Base-by-base conservation (phyloP, 208 protist species). In the Trypanosoma scelopori region DNA sequence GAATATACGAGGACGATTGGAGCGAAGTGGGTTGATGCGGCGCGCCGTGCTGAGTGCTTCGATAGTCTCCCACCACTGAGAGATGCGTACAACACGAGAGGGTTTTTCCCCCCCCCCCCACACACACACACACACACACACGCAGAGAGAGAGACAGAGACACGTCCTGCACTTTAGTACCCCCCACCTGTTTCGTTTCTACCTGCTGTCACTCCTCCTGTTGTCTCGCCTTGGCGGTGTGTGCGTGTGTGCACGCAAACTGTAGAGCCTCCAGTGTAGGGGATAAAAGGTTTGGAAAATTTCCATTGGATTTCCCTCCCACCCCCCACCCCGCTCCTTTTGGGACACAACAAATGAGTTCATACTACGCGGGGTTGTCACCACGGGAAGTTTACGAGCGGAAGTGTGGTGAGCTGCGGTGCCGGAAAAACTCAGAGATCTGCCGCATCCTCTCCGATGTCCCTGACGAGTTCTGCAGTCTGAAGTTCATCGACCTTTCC, bases 311-410 rank as follows among this genome's bases (percentile, higher is more conserved):
- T n/a, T n/a, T n/a, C n/a, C n/a, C n/a, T n/a, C n/a, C n/a, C n/a
- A n/a, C n/a, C n/a, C n/a, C n/a, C n/a, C n/a, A n/a, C n/a, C n/a
- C n/a, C n/a, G n/a, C n/a, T n/a, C n/a, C n/a, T n/a, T n/a, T n/a
- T n/a, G n/a, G n/a, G n/a, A n/a, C n/a, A n/a, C n/a, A n/a, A n/a
- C 41, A 12, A 23, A 71, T 73, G 61, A 66, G 59, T 45, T 55
- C 62, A 6, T 67, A 75, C 27, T 80, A 75, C 55, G 69, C 82
- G 1, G 91, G 91, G 4, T 74, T 90, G 23, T 93, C 85, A 16
- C 58, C 86, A 43, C 75, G 66, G 20, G 91, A 96, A 49, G 77
- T 96, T 11, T 96, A 96, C 65, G 80, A 79, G 23, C 77, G 79
- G 48, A 71, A 85, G 12, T 96, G 91, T 65, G 32, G 64, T 3